Evolutionary conservation across 305 asterid species (phyloP).

Genomic region (Ilex paraguariensis): DNA sequence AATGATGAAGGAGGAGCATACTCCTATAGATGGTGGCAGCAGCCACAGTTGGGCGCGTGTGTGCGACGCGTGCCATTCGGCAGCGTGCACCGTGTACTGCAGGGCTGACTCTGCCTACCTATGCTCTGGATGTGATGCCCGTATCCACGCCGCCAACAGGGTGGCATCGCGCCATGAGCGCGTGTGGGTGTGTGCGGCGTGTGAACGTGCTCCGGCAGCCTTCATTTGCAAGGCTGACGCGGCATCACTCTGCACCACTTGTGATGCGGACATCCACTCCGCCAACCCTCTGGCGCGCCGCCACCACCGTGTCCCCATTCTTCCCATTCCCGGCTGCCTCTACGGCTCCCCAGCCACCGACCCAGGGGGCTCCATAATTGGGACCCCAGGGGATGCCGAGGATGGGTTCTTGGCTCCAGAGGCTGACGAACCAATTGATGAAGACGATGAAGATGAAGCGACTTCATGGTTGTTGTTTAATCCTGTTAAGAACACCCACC

Average conservation of each 20-base stretch:
- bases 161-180: constrained; percentile 50
- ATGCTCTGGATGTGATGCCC: constrained; percentile 55
- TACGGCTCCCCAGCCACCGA: constrained; percentile 19
- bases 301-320: constrained; percentile 71
- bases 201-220: constrained; percentile 64
- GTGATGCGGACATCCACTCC: constrained; percentile 69
- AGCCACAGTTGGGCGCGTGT: constrained; percentile 32
- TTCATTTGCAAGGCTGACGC: constrained; percentile 67
- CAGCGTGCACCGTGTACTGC: constrained; percentile 61
- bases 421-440: constrained; percentile 27
- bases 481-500: constrained; percentile 28
- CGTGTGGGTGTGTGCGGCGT: constrained; percentile 55
- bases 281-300: constrained; percentile 77
- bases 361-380: constrained; percentile 7
- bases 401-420: constrained; percentile 31
- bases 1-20: constrained; percentile 43
- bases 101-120: constrained; percentile 57
- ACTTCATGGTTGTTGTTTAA: constrained; percentile 52
- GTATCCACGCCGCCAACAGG: constrained; percentile 37
- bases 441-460: constrained; percentile 53
- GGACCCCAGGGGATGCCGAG: constrained; percentile 18
- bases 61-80: constrained; percentile 57
- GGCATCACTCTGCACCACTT: constrained; percentile 62
- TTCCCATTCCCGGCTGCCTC: constrained; percentile 32
- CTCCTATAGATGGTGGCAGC: constrained; percentile 8